Evolutionary conservation across 768 basidiomycete genomes (phyloP).

Genomic region (Sarcodon sp.): DNA sequence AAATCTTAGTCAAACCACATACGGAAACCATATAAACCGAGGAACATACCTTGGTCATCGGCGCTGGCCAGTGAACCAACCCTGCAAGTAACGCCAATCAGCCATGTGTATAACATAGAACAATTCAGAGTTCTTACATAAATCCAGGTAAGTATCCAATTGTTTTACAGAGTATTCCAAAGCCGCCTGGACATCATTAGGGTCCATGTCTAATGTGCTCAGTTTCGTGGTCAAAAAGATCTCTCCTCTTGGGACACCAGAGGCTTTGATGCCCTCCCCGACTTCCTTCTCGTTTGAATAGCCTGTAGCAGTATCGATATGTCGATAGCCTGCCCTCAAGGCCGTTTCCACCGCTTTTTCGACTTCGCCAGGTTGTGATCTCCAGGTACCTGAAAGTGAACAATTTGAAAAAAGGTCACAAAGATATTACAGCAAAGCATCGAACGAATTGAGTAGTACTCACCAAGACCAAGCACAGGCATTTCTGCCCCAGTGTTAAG

Average conservation of each 20-base stretch:
- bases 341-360: conserved; percentile 65
- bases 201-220: conserved; percentile 49
- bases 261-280: conserved; percentile 64
- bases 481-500: conserved; percentile 73
- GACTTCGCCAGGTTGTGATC: conserved; percentile 56
- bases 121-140: conserved; percentile 33
- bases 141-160: conserved; percentile 71
- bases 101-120: neutral
- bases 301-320: conserved; percentile 57
- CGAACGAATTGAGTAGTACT: conserved; percentile 1
- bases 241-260: conserved; percentile 56
- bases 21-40: neutral
- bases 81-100: conserved; percentile 20
- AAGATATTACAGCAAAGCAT: no score
- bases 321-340: conserved; percentile 61
- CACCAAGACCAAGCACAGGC: conserved; percentile 62
- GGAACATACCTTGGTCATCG: conserved; percentile 30
- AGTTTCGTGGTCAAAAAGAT: conserved; percentile 79
- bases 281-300: conserved; percentile 75
- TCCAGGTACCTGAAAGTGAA: conserved; percentile 54
- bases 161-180: conserved; percentile 54
- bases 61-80: conserved; percentile 79
- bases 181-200: conserved; percentile 29
- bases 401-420: neutral
- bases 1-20: neutral